Conservation (phyloP, 2,329 filamentous ascomycete genomes). For the Beauveria brongniartii region DNA sequence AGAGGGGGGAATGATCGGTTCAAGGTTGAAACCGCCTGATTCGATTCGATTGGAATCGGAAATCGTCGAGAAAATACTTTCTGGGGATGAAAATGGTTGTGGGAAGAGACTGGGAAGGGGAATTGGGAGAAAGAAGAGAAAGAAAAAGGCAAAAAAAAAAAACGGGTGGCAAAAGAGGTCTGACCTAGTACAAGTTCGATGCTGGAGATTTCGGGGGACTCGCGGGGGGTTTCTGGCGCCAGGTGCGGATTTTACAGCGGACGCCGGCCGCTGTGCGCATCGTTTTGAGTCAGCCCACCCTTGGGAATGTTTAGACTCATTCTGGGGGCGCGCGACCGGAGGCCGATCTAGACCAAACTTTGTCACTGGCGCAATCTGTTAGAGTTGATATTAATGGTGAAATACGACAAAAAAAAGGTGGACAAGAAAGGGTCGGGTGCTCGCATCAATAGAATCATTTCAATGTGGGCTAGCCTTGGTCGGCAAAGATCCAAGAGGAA, state of each 20-base stretch:
- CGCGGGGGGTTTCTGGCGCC: not conserved
- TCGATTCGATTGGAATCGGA: not conserved
- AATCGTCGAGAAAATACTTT: not conserved
- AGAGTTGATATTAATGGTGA: no score
- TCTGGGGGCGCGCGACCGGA: not conserved
- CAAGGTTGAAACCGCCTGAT: not conserved
- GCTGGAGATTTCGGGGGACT: not conserved
- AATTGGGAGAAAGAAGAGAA: not conserved
- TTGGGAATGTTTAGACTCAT: not conserved
- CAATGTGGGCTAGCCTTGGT: no score
- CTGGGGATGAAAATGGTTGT: slow-evolving; percentile 6
- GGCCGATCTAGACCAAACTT: not conserved
- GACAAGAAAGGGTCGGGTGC: no score
- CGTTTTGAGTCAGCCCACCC: not conserved
- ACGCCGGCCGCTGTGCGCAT: not conserved
- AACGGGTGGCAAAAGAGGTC: not conserved
- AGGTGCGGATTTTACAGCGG: not conserved
- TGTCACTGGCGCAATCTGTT: no score
- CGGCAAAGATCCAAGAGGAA: no score
- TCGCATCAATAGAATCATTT: no score
- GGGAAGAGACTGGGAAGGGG: slow-evolving; percentile 11
- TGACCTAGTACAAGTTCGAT: not conserved
- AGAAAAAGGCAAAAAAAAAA: slow-evolving; percentile 11
- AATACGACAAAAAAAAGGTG: no score
- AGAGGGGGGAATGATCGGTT: not conserved